These are phyloP conservation scores for Betula pendula DNA, from an alignment of 306 rosid genomes.

Conservation along the genomic window DNA sequence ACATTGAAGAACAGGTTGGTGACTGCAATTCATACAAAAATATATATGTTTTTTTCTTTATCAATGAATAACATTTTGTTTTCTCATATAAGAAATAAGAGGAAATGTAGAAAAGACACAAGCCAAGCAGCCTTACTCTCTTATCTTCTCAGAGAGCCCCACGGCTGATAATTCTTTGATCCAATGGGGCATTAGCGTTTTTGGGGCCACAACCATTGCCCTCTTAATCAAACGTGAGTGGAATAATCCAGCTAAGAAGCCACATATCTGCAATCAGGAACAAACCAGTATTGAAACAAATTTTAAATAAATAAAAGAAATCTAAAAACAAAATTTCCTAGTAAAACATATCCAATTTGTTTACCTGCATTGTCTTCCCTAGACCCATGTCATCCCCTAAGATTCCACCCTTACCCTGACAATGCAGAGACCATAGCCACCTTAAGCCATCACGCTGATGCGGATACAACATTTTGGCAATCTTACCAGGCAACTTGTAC, in stretches of 20 bases:
- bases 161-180: slow-evolving; percentile 79
- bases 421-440: slow-evolving; percentile 94
- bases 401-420: slow-evolving; percentile 85
- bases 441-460: slow-evolving; percentile 85
- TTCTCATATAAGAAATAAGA: slow-evolving; percentile 2
- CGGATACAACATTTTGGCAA: slow-evolving; percentile 69
- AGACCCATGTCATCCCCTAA: slow-evolving; percentile 98
- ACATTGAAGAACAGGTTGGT: slow-evolving; percentile 26
- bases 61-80: background rate
- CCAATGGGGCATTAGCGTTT: slow-evolving; percentile 86
- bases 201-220: slow-evolving; percentile 84
- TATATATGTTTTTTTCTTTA: background rate
- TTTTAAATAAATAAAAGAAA: background rate
- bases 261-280: slow-evolving; percentile 67
- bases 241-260: slow-evolving; percentile 82
- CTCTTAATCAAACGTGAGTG: slow-evolving; percentile 68
- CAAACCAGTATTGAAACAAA: slow-evolving; percentile 14
- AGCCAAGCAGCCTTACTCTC: slow-evolving; percentile 63
- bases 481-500: slow-evolving; percentile 60
- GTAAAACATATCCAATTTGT: slow-evolving; percentile 15
- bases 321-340: slow-evolving; percentile 5
- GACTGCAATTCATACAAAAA: slow-evolving; percentile 6
- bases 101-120: slow-evolving; percentile 20
- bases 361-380: slow-evolving; percentile 98
- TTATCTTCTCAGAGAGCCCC: slow-evolving; percentile 76